Base-by-base conservation (phyloP, 2,329 filamentous ascomycete species). In the Sporothrix brasiliensis region DNA sequence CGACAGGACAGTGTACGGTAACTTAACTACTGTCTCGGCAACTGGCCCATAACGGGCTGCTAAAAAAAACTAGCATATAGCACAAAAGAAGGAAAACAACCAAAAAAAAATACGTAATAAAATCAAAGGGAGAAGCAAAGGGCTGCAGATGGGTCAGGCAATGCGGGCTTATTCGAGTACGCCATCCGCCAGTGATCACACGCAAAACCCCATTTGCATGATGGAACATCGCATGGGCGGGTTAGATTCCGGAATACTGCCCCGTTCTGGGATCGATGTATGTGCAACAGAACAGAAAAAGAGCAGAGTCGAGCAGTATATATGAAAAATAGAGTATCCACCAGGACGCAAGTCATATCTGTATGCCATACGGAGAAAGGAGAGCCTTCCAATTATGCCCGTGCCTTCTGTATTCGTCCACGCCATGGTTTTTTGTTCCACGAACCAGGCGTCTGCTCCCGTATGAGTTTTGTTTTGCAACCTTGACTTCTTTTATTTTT, bases 21-120 rank as follows among this genome's bases (percentile, higher is more conserved):
- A 7, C 34, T 34, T 34, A 34, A 9, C 34, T 49, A 49, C 44
- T 5, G 14, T 1, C 44, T 49, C 14, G 44, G 14, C 44, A 14
- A 49, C 14, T 6, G 16, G 44, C 44, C 14, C 44, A 19, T 49
- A 19, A 49, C 44, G 44, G 44, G 14, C 19, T 19, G 13, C 11
- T 16, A 16, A 49, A 19, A 49, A 49, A 19, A 49, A 34, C 6
- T 34, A 34, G 34, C 34, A 34, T 34, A 34, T 34, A 34, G 5
- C 34, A 34, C 34, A 34, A 2, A 34, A 19, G 4, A 16, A 10
- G 2, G 14, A 60, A 60, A 14, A 2, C 3, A 10, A 60, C 6
- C 39, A 16, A 11, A 60, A 60, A 60, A 39, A 21, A 60, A 9
- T 41, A 60, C 56, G 30, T 60, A 60, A 60, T 10, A 60, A 41